Evolutionary conservation across 2,329 filamentous ascomycete genomes (phyloP), one percentile per base, ranked within the genome.

Genomic region (Colletotrichum acutatum): DNA sequence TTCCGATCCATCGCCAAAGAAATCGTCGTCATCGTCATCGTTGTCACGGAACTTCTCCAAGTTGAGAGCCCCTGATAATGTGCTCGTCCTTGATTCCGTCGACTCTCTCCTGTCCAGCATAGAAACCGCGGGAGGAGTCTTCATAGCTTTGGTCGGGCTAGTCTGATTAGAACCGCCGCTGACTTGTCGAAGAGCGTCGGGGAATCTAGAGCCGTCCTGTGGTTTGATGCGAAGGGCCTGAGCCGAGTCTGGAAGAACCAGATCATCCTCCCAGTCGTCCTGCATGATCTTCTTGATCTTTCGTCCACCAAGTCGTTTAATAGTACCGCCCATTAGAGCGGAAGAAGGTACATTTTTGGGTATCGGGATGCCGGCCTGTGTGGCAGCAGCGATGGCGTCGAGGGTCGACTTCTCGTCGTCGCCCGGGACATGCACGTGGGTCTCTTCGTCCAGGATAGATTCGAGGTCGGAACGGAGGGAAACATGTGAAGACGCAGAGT

Each of bases 301-400:
- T 76, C 90, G 89, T 72, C 91, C 91, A 62, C 95, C 95, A 42
- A 98, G 87, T 77, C 95, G 89, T 84, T 97, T 97, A 80, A 98
- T 98, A 11, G 95, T 96, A 65, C 97, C 97, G 66, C 96, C 96
- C 81, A 97, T 90, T 54, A 99, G 86, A 34, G 97, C 97, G 24
- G 96, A 98, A 34, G 94, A 91, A 1, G 96, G 95, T 37, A 98
- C 91, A 80, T 95, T 95, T 64, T 90, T 87, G 32, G 97, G 97
- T 68, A 98, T 90, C 7, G 97, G 96, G 75, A 99, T 98, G 76
- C 97, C 97, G 30, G 95, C 95, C 80, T 91, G 92, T 79, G 95
- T 93, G 42, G 95, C 96, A 7, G 95, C 94, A 28, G 94, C 90
- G 78, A 99, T 96, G 73, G 97, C 95, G 80, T 97, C 93, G 77